Evolutionary conservation across 257 asterid genomes (phyloP), one percentile per base, ranked within the genome.

Genomic region (Scutellaria barbata): DNA sequence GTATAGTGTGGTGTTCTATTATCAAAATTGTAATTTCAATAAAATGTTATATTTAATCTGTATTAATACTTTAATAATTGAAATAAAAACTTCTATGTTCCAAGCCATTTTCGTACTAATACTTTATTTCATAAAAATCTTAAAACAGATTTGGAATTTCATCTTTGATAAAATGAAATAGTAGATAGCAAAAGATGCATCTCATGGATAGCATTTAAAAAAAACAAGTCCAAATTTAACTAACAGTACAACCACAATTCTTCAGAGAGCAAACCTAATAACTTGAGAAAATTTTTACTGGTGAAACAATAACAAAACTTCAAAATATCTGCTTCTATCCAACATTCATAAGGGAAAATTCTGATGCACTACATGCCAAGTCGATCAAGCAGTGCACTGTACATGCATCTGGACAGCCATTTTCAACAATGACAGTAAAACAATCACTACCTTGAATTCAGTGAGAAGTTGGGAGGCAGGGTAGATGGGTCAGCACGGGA

Each of bases 401-500:
- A 59, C 62, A 52, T 12, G 63, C 22, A 77, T 33, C 64, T 59
- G 5, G n/a, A 51, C 30, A 50, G 18, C 42, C 66, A 37, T 66
- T 52, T 70, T 58, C 51, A 16, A 60, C 40, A 68, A 65, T 22
- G 56, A 77, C 42, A 68, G 68, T 17, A 74, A 47, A 33, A 55
- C 55, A 72, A 20, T 18, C 5, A 54, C 43, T 85, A 95, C 99
- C 99, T 87, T 74, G 99, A 70, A 78, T 78, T 92, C 61, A 83
- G 69, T 45, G 97, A 68, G 71, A 81, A 88, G 78, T 85, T 92
- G 54, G 97, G 79, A 43, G 95, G 81, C 75, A 85, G 59, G 59
- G 87, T 63, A 57, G 98, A 76, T 35, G 92, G 74, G 51, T 95
- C 98, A 41, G 78, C 81, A 76, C 97, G 93, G 68, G 96, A 81